phyloP scores from a whole-genome alignment of 768 basidiomycete species.

The Trametes cubensis region DNA sequence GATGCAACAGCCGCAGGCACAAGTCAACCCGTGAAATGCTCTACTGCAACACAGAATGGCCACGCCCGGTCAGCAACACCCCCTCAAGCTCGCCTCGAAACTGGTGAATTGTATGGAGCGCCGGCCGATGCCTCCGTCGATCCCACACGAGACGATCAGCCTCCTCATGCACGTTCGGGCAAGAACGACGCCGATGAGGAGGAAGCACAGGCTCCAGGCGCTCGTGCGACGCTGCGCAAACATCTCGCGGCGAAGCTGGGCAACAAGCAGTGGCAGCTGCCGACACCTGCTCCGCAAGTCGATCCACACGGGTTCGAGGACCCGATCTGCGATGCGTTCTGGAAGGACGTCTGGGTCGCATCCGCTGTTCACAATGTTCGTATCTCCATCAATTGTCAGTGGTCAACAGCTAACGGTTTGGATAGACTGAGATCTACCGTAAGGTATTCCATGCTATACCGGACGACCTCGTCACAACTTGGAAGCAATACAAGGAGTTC shows the following conservation, averaged over 20 bases:
- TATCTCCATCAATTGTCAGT: not conserved
- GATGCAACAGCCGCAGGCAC: not conserved
- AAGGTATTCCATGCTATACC: slow-evolving; percentile 94
- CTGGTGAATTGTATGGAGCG: slow-evolving; percentile 54
- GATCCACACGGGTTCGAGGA: slow-evolving; percentile 84
- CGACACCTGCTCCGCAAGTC: slow-evolving; percentile 68
- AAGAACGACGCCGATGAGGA: slow-evolving; percentile 50
- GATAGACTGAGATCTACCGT: slow-evolving; percentile 90
- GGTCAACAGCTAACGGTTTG: not conserved
- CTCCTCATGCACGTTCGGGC: slow-evolving; percentile 49
- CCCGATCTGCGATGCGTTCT: slow-evolving; percentile 84
- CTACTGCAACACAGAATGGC: slow-evolving; percentile 9
- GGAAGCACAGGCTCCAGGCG: slow-evolving; percentile 52
- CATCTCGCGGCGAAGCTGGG: slow-evolving; percentile 55
- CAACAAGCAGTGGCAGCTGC: slow-evolving; percentile 61
- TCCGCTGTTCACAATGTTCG: slow-evolving; percentile 85
- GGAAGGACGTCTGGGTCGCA: slow-evolving; percentile 88
- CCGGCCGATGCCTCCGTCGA: slow-evolving; percentile 54
- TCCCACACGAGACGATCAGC: slow-evolving; percentile 46
- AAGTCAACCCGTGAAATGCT: slow-evolving; percentile 5
- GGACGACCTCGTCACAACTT: slow-evolving; percentile 90
- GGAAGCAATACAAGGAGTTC: slow-evolving; percentile 95
- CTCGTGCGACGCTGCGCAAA: slow-evolving; percentile 55
- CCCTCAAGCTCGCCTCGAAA: slow-evolving; percentile 41
- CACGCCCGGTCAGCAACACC: slow-evolving; percentile 9